These are phyloP conservation scores for Mortierella alpina DNA, from an alignment of 192 early-diverging fungal genomes.

Conservation along the genomic window DNA sequence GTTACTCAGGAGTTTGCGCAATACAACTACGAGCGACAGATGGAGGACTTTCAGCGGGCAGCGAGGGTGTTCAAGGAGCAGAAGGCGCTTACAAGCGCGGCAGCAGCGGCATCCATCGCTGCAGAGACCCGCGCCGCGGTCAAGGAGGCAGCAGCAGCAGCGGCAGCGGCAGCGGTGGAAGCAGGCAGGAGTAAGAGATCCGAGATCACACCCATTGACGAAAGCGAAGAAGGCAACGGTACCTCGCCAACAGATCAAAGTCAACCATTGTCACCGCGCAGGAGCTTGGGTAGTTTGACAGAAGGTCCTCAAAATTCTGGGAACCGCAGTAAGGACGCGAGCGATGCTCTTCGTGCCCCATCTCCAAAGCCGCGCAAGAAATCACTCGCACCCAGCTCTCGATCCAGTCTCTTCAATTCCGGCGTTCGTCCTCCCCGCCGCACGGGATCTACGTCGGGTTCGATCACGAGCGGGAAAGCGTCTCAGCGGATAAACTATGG, in stretches of 20 bases:
- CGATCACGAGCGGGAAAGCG: not conserved
- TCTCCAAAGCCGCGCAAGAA: constrained; percentile 9
- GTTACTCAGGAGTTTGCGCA: constrained; percentile 36
- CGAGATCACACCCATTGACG: constrained; percentile 12
- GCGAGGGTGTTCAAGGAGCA: constrained; percentile 45
- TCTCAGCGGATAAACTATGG: not conserved
- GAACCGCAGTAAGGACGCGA: not conserved
- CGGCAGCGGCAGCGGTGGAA: constrained; percentile 4
- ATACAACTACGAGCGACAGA: constrained; percentile 50
- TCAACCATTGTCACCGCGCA: not conserved
- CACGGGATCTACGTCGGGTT: constrained; percentile 12
- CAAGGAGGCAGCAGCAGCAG: constrained; percentile 16
- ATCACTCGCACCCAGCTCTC: not conserved
- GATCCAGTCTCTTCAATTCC: constrained; percentile 2
- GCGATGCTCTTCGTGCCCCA: not conserved
- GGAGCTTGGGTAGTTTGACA: not conserved
- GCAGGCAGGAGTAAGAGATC: not conserved
- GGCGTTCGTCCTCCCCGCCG: constrained; percentile 26
- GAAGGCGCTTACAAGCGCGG: constrained; percentile 32
- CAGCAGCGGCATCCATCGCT: constrained; percentile 16
- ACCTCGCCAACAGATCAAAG: not conserved
- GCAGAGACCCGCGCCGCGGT: constrained; percentile 34
- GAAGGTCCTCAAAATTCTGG: too few relatives aligned
- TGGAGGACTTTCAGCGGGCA: constrained; percentile 46
- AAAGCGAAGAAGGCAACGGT: not conserved